Evolutionary conservation across 2,329 filamentous ascomycete species (phyloP).

Genomic region (Teratosphaeria pseudoeucalypti): DNA sequence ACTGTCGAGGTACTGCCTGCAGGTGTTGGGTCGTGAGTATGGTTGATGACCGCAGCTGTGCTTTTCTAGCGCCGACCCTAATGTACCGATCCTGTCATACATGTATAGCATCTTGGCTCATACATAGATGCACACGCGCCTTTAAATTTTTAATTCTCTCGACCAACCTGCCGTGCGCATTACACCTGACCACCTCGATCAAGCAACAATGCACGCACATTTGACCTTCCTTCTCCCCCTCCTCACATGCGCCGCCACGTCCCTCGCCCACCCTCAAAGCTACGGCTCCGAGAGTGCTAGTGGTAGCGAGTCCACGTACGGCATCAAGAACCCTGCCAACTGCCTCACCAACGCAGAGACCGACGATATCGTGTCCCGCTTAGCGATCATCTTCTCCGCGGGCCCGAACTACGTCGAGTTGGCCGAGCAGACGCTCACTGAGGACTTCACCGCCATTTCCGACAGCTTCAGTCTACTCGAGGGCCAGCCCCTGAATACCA

Average conservation of each 20-base stretch:
- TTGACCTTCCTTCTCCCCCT: background rate
- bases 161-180: background rate
- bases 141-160: background rate
- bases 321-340: background rate
- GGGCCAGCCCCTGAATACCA: background rate
- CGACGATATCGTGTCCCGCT: background rate
- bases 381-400: background rate
- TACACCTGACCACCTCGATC: background rate
- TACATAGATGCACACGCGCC: background rate
- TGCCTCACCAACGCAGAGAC: background rate
- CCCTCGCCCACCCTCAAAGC: background rate
- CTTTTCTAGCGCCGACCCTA: background rate
- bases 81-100: background rate
- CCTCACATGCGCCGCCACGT: background rate
- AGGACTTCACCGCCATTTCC: background rate
- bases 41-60: background rate
- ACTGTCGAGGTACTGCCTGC: background rate
- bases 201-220: background rate
- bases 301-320: background rate
- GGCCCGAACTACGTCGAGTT: background rate
- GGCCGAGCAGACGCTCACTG: background rate
- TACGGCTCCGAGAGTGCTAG: background rate
- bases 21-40: background rate
- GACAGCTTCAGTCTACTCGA: background rate
- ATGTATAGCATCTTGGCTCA: background rate